Evolutionary conservation across 2,329 filamentous ascomycete genomes (phyloP).

Genomic region (Balansia obtecta): DNA sequence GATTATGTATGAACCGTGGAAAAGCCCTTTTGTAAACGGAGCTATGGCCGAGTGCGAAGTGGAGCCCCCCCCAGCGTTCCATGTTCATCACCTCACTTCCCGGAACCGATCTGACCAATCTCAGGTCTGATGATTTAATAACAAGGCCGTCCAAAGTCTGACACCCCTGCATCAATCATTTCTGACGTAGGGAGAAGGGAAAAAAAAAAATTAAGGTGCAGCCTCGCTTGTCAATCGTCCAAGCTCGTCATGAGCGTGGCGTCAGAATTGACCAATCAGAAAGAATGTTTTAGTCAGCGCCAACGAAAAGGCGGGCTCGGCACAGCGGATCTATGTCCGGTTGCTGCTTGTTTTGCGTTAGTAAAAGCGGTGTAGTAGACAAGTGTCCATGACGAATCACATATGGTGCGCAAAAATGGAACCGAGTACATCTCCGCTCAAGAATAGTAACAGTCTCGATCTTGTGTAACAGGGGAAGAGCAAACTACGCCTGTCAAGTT

Average conservation of each 20-base stretch:
- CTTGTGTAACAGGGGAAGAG: too few species aligned
- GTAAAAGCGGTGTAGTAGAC: background rate
- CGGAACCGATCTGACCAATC: constrained; percentile 6
- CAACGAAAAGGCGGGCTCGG: constrained; percentile 11
- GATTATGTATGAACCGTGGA: background rate
- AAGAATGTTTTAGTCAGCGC: constrained; percentile 20
- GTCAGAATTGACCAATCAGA: constrained; percentile 16
- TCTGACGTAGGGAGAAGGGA: background rate
- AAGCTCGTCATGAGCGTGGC: background rate
- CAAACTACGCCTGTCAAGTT: too few species aligned
- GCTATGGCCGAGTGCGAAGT: background rate
- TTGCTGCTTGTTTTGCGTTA: background rate
- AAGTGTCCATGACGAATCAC: background rate
- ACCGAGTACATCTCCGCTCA: too few species aligned
- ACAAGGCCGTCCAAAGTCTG: background rate
- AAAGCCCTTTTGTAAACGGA: background rate
- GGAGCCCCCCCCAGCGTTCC: background rate
- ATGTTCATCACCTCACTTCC: background rate
- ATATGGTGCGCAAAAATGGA: too few species aligned
- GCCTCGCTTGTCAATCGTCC: background rate
- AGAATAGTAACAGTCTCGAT: too few species aligned
- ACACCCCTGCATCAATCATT: background rate
- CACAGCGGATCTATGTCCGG: too few species aligned
- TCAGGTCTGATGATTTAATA: constrained; percentile 2
- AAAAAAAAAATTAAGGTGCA: too few species aligned